phyloP scores from a whole-genome alignment of 306 rosid species.

The Vigna angularis region DNA sequence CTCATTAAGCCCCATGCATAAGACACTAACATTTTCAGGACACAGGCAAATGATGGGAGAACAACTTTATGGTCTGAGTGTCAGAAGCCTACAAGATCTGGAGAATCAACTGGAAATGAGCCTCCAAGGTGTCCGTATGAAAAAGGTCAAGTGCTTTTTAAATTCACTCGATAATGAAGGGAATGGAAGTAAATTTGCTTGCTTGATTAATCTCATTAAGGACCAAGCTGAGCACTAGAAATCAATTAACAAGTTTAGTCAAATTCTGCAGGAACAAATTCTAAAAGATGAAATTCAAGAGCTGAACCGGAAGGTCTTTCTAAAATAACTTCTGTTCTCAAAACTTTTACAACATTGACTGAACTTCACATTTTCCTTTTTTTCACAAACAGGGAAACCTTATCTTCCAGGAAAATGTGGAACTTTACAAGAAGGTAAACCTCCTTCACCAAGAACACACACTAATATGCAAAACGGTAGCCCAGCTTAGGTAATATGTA shows the following conservation, averaged over 20 bases:
- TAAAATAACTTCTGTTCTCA: background rate
- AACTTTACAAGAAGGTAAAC: conserved; percentile 60
- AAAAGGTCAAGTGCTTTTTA: conserved; percentile 57
- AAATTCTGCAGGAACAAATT: conserved; percentile 62
- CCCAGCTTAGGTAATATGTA: no score
- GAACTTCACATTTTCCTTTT: background rate
- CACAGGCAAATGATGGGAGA: conserved; percentile 72
- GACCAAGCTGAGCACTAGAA: conserved; percentile 8
- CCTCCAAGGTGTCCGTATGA: conserved; percentile 65
- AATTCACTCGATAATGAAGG: conserved; percentile 1
- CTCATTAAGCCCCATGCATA: conserved; percentile 18
- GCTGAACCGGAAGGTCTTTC: conserved; percentile 53
- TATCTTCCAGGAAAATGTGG: conserved; percentile 58
- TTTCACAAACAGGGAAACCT: conserved; percentile 47
- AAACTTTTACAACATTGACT: conserved; percentile 13
- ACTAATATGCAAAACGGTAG: conserved; percentile 19
- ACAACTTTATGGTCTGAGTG: conserved; percentile 67
- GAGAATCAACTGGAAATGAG: conserved; percentile 71
- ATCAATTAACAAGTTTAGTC: conserved; percentile 36
- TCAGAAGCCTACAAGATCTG: conserved; percentile 65
- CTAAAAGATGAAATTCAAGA: conserved; percentile 59
- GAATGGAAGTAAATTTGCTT: conserved; percentile 14
- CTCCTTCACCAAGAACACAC: conserved; percentile 51
- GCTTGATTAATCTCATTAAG: conserved; percentile 18
- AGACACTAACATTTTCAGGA: conserved; percentile 34